Conservation (phyloP, 306 rosid genomes). For the Canavalia ensiformis region DNA sequence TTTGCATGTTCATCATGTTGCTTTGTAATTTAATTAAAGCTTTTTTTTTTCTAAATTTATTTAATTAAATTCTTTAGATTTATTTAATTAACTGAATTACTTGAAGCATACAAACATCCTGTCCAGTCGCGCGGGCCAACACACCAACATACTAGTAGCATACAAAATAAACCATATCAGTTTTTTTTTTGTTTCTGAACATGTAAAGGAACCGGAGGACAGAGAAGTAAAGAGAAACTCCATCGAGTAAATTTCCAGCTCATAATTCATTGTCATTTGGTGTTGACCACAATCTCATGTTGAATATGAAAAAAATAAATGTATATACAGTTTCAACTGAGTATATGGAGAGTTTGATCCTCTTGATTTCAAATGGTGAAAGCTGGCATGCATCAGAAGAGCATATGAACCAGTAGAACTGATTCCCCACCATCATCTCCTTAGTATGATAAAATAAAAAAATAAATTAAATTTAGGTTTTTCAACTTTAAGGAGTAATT, state of each 20-base stretch:
- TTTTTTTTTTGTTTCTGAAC: constrained; percentile 42
- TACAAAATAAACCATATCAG: constrained; percentile 40
- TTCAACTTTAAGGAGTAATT: no score
- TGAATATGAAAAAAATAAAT: constrained; percentile 48
- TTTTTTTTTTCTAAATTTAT: no score
- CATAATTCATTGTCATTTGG: constrained; percentile 54
- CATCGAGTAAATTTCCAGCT: constrained; percentile 51
- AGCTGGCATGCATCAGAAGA: constrained; percentile 65
- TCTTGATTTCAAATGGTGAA: constrained; percentile 62
- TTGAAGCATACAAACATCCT: background rate
- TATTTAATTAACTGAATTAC: no score
- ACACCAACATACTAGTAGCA: background rate
- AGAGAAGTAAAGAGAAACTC: constrained; percentile 62
- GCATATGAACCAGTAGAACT: constrained; percentile 42
- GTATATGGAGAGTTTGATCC: constrained; percentile 62
- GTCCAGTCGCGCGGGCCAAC: no score
- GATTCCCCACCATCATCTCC: no score
- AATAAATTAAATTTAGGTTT: background rate
- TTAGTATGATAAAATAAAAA: background rate
- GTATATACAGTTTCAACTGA: constrained; percentile 57
- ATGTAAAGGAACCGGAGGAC: constrained; percentile 54
- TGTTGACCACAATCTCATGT: constrained; percentile 50
- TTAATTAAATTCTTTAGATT: no score
- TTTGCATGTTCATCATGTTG: no score
- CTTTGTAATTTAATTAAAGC: no score